Conservation (phyloP, 2,329 filamentous ascomycete species). For the Colletotrichum cuscutae region DNA sequence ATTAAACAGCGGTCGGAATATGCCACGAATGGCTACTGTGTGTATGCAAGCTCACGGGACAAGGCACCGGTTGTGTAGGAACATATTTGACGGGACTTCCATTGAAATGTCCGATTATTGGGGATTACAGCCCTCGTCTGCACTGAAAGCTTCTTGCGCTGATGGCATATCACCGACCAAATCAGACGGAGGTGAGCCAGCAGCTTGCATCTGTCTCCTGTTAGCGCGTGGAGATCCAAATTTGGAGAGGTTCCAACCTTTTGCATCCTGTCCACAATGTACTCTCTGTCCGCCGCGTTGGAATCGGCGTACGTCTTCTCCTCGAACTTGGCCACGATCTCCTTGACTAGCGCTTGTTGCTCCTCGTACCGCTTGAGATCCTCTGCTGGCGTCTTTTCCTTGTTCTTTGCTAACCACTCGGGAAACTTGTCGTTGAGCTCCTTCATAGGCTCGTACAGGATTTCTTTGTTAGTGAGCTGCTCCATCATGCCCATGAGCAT, state of each 20-base stretch:
- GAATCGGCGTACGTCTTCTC: conserved; percentile 83
- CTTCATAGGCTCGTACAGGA: conserved; percentile 98
- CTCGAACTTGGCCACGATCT: conserved; percentile 93
- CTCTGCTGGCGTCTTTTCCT: conserved; percentile 70
- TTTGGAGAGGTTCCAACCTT: conserved; percentile 67
- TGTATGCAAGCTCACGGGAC: conserved; percentile 2
- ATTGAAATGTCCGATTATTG: conserved; percentile 57
- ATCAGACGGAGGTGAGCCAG: conserved; percentile 89
- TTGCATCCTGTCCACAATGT: conserved; percentile 97
- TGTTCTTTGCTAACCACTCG: conserved; percentile 85
- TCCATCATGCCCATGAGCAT: conserved; percentile 99
- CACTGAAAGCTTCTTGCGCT: conserved; percentile 76
- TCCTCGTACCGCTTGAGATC: conserved; percentile 84
- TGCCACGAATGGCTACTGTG: conserved; percentile 3
- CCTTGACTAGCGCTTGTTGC: conserved; percentile 81
- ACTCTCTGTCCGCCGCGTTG: conserved; percentile 84
- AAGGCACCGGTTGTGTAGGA: conserved; percentile 38
- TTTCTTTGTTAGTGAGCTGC: conserved; percentile 97
- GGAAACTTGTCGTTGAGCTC: conserved; percentile 95
- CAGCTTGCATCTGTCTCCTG: conserved; percentile 86
- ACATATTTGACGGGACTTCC: conserved; percentile 23
- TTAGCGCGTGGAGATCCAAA: conserved; percentile 34
- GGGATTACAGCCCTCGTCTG: conserved; percentile 70
- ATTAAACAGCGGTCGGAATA: background rate
- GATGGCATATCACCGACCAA: conserved; percentile 90